phyloP scores from a whole-genome alignment of 2,329 filamentous ascomycete species.

The Ciborinia camelliae region DNA sequence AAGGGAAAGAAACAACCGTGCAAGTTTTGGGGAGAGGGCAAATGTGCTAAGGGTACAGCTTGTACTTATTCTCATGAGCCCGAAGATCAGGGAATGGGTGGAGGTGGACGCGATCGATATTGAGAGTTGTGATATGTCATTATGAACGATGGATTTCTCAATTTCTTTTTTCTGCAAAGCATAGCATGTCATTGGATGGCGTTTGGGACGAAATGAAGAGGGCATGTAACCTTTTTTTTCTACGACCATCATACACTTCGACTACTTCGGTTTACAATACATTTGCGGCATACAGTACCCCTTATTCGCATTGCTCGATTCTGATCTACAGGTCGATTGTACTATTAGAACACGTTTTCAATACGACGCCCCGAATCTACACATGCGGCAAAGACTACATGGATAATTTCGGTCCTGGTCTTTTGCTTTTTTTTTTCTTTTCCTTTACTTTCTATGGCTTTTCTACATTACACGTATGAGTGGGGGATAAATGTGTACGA shows the following conservation, averaged over 20 bases:
- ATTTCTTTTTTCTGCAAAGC: neutral
- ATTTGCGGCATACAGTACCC: neutral
- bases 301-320: neutral
- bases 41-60: conserved; percentile 68
- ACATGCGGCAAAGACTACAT: neutral
- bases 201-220: neutral
- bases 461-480: neutral
- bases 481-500: neutral
- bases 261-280: neutral
- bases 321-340: neutral
- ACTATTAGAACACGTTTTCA: neutral
- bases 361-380: neutral
- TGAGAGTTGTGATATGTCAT: neutral
- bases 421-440: neutral
- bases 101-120: conserved; percentile 6
- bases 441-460: neutral
- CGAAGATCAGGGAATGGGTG: conserved; percentile 2
- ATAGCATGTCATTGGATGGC: neutral
- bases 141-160: neutral
- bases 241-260: neutral
- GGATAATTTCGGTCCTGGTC: neutral
- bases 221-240: neutral
- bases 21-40: conserved; percentile 66
- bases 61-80: conserved; percentile 70
- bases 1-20: conserved; percentile 63